Conservation (phyloP, 2,329 filamentous ascomycete genomes). For the Pseudocercospora fijiensis region DNA sequence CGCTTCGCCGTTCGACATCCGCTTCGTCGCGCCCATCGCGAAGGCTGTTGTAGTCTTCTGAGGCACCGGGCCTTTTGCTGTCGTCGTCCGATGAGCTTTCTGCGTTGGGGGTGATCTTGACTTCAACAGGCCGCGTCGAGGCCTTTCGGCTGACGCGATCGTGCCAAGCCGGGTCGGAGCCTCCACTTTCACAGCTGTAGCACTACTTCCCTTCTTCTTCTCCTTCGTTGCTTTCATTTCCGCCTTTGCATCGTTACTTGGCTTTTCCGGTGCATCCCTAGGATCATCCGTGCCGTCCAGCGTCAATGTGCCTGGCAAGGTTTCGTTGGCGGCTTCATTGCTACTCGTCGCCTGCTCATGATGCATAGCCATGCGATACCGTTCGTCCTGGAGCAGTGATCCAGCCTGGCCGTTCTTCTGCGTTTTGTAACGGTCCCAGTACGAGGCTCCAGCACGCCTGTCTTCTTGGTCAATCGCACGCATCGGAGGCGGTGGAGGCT, state of each 20-base stretch:
- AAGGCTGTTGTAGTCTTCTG: background rate
- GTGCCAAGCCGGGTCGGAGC: background rate
- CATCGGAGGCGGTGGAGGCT: background rate
- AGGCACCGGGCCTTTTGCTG: background rate
- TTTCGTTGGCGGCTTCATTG: background rate
- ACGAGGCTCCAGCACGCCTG: background rate
- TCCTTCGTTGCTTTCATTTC: background rate
- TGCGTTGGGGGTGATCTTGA: background rate
- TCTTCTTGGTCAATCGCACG: background rate
- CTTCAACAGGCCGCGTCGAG: background rate
- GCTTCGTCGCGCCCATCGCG: conserved; percentile 36
- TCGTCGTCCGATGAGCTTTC: background rate
- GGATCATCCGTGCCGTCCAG: background rate
- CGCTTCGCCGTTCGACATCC: conserved; percentile 36
- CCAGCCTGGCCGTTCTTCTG: conserved; percentile 9
- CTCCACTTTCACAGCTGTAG: background rate
- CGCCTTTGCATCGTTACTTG: background rate
- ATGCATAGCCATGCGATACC: background rate
- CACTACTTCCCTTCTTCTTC: conserved; percentile 1
- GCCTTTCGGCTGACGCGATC: background rate
- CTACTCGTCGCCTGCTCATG: background rate
- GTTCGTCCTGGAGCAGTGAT: background rate
- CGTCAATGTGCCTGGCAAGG: background rate
- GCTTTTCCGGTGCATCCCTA: conserved; percentile 1
- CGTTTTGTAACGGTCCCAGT: conserved; percentile 15